Evolutionary conservation across 495 filamentous ascomycete species (phyloP), one percentile per base, ranked within the genome.

Genomic region (Penicillium waksmanii): DNA sequence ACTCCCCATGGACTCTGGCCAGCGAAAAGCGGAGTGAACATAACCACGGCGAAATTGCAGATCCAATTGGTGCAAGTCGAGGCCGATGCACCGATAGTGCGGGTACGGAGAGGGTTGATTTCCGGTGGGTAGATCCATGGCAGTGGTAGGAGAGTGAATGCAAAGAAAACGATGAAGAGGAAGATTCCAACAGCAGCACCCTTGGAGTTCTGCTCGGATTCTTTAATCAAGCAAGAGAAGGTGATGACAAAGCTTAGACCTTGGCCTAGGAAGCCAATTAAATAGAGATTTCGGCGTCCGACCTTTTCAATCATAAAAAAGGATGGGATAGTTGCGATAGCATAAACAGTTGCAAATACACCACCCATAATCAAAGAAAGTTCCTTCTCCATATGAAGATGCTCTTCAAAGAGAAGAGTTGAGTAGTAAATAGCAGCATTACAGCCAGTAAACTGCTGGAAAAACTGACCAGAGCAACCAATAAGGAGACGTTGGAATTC

Each of bases 381-480:
- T 51, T 82, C 80, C 60, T 87, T 82, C 0, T 66, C 70, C 61
- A 82, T 75, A 18, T 72, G 60, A 62, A 93, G 85, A 17, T 84
- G 86, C 12, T 80, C 69, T 72, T 92, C 68, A 74, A 93, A 91
- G 1, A 95, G 82, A 42, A 93, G 82, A 0, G 90, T 89, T 59
- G 89, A 89, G 73, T 89, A 93, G 80, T 95, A 95, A 66, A 92
- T 93, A 63, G 91, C 88, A 9, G 89, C 89, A 57, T 93, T 93
- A 73, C 88, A 91, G 36, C 77, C 77, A 55, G 85, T 85, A 56
- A 92, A 79, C 64, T 95, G 91, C 75, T 94, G 90, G 81, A 93
- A 89, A 63, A 94, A 82, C 66, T 82, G 79, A 15, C 75, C 65
- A 17, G 78, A 75, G 61, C 80, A 77, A 46, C 79, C 76, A 38